Base-by-base conservation (phyloP, 179 eudicot genomes). In the Corrigiola litoralis region DNA sequence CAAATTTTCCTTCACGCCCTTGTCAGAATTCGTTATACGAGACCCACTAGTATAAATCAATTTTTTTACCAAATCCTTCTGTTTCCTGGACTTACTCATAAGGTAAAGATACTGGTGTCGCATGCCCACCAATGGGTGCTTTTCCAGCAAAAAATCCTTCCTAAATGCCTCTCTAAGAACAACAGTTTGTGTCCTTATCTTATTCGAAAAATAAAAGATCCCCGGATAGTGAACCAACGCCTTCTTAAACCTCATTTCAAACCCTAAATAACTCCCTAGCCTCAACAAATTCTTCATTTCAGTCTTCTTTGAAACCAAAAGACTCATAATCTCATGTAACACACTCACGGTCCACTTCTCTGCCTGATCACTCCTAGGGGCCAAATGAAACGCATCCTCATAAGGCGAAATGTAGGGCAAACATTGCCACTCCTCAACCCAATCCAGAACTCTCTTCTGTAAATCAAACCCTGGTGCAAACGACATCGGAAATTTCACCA, bases 351-450 rank as follows among this genome's bases (percentile, higher is more conserved):
- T 64, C 83, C 84, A 87, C 60, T 84, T 87, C 80, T 87, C 95
- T 4, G 88, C 87, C 49, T 85, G 95, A 73, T 87, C 95, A 59
- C 89, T 63, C 31, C 71, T 72, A 0, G 87, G 85, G 0, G 76
- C 68, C 71, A 87, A 70, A 79, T 87, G 91, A 66, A 85, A 90
- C 16, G 87, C 95, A 57, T 87, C 68, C 81, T 90, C 96, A 57
- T 90, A 90, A 0, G 96, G 95, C 0, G 95, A 87, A 65, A 89
- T 83, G 78, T 85, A 87, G 16, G 95, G 95, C 79, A 89, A 77
- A 49, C 72, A 67, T 61, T 87, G 87, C 95, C 95, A 89, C 51
- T 80, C 80, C 48, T 84, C 82, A 10, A 80, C 77, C 90, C 88
- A 89, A 32, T 77, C 69, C 64, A 37, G 58, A 47, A 87, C 89